Base-by-base conservation (phyloP, 2,329 filamentous ascomycete species). In the Myotisia sp. region DNA sequence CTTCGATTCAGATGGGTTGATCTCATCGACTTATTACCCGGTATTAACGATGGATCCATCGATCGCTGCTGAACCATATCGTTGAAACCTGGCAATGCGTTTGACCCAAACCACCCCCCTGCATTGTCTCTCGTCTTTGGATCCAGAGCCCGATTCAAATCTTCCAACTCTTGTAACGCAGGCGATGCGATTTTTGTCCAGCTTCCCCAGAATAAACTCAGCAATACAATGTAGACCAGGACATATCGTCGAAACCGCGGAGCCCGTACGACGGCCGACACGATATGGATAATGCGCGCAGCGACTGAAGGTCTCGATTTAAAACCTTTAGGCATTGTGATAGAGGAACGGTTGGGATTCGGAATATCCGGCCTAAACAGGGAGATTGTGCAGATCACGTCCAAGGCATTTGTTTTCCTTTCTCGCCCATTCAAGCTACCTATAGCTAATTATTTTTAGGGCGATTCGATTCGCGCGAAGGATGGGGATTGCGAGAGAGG, bases 41-140 rank as follows among this genome's bases (percentile, higher is more conserved):
- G 68, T 8, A 71, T 42, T 31, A 67, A 50, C 3, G 51, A 44
- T 17, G 58, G 44, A 43, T 71, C 62, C 42, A 76, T 45, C 9
- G 59, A 58, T 44, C 58, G 58, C 32, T 75, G 47, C 28, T 66
- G 62, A 7, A 66, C 56, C 46, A 74, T 56, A 39, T 60, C 60
- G 29, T 60, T 56, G 40, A 71, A 68, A 5, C 51, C 49, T 8
- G 65, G 65, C 35, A 59, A 43, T 33, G 58, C 49, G 42, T 70
- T 71, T 20, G 49, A 47, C 3, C 67, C 67, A 45, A 64, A 70
- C 47, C 54, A 54, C 0, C 55, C 58, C 5, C 49, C 53, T 1
- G 44, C 33, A 27, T 44, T 38, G 19, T 47, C 38, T 42, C 49
- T 48, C 12, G 44, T 40, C 12, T 42, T 44, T n/a, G 44, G 40